Evolutionary conservation across 495 filamentous ascomycete genomes (phyloP).

Genomic region (Trichoderma erinaceum): DNA sequence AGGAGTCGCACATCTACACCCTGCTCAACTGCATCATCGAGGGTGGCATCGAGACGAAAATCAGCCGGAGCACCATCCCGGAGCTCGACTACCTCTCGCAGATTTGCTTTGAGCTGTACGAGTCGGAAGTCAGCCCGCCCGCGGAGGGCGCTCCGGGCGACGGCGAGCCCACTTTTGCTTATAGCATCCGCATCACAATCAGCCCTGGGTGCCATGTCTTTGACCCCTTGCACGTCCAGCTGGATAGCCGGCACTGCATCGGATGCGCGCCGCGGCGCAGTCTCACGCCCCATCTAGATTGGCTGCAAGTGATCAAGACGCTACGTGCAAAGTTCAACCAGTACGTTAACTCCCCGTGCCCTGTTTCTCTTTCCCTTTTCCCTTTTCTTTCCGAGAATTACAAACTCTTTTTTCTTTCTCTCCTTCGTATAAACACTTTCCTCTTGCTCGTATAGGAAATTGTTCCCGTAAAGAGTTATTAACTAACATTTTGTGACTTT

Average conservation of each 20-base stretch:
- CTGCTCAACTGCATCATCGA: slow-evolving; percentile 96
- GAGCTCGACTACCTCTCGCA: slow-evolving; percentile 97
- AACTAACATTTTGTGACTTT: background rate
- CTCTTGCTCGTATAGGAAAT: too few relatives aligned
- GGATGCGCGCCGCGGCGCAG: slow-evolving; percentile 83
- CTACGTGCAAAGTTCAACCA: slow-evolving; percentile 89
- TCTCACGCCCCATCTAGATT: slow-evolving; percentile 85
- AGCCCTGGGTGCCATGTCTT: slow-evolving; percentile 93
- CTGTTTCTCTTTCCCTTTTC: background rate
- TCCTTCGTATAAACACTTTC: background rate
- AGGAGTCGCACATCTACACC: slow-evolving; percentile 97
- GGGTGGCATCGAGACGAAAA: slow-evolving; percentile 89
- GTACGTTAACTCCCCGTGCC: slow-evolving; percentile 47
- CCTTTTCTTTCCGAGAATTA: slow-evolving; percentile 2
- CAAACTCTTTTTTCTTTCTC: background rate
- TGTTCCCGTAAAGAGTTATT: too few relatives aligned
- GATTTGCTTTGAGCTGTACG: slow-evolving; percentile 96
- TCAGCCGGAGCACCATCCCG: slow-evolving; percentile 81
- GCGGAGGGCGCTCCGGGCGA: slow-evolving; percentile 36
- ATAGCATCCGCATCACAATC: slow-evolving; percentile 93
- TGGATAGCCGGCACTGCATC: slow-evolving; percentile 92
- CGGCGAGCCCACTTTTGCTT: slow-evolving; percentile 61
- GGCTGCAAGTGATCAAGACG: slow-evolving; percentile 93
- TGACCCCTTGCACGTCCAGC: slow-evolving; percentile 89
- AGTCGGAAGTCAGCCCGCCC: slow-evolving; percentile 68